Conservation (phyloP, 345 rosid species). For the Bruguiera parviflora region DNA sequence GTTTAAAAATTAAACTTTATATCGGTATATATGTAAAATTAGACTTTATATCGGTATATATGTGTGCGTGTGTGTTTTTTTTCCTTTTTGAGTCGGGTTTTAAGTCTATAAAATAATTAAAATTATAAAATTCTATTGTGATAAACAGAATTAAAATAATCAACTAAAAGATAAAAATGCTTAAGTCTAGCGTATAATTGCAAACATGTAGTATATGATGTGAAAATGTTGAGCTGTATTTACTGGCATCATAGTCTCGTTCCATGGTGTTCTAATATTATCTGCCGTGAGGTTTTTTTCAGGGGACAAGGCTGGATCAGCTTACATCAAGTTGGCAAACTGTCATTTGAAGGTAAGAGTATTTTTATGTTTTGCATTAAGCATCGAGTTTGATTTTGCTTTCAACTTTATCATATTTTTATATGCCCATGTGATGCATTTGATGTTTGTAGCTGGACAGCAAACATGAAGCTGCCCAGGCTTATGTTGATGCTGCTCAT, state of each 20-base stretch:
- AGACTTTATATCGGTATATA: too few species aligned
- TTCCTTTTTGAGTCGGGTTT: too few species aligned
- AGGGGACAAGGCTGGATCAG: conserved; percentile 86
- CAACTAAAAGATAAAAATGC: too few species aligned
- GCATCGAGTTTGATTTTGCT: background rate
- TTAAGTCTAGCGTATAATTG: too few species aligned
- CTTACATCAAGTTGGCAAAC: conserved; percentile 63
- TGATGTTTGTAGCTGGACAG: conserved; percentile 54
- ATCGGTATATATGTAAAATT: too few species aligned
- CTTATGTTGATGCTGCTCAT: conserved; percentile 83
- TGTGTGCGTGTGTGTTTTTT: too few species aligned
- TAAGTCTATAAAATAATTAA: too few species aligned
- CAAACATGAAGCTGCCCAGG: conserved; percentile 85
- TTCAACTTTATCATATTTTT: background rate
- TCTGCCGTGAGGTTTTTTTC: conserved; percentile 19
- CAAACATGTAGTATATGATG: too few species aligned
- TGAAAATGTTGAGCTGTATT: background rate
- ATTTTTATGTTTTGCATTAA: conserved; percentile 3
- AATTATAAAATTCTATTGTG: too few species aligned
- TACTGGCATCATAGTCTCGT: background rate
- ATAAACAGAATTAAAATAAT: too few species aligned
- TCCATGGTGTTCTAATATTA: background rate
- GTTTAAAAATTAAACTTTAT: too few species aligned
- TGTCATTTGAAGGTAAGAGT: conserved; percentile 63
- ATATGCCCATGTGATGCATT: conserved; percentile 10